Evolutionary conservation across 805 yeast species (phyloP).

Genomic region (Dipodascopsis uninucleata): DNA sequence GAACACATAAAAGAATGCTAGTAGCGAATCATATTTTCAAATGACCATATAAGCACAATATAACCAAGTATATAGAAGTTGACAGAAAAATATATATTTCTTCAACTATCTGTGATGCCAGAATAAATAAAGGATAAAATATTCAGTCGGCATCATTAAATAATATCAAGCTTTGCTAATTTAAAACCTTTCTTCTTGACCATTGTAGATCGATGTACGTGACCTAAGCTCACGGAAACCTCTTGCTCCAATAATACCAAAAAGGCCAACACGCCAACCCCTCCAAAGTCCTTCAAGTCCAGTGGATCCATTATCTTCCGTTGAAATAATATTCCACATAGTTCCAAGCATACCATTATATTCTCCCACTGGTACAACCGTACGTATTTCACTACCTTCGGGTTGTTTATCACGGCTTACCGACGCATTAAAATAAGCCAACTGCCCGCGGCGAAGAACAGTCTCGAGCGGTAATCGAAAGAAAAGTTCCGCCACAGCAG

Average conservation of each 20-base stretch:
- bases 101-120: no score
- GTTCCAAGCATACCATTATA: constrained; percentile 56
- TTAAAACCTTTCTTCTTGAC: constrained; percentile 25
- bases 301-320: constrained; percentile 44
- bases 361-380: constrained; percentile 58
- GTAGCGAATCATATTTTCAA: no score
- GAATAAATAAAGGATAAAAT: no score
- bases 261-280: constrained; percentile 87
- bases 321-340: constrained; percentile 46
- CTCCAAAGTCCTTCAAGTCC: constrained; percentile 60
- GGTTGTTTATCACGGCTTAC: no score
- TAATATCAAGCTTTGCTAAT: no score
- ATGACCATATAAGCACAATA: no score
- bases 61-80: no score
- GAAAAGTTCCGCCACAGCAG: constrained; percentile 66
- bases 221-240: constrained; percentile 59
- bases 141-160: no score
- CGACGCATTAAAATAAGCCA: constrained; percentile 60
- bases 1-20: no score
- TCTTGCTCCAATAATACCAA: constrained; percentile 80
- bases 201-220: constrained; percentile 6
- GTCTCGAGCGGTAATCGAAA: constrained; percentile 86
- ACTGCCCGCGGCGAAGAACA: constrained; percentile 76
- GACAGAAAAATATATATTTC: no score
- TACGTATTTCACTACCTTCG: constrained; percentile 36